Evolutionary conservation across 345 rosid species (phyloP).

Genomic region (Odontarrhena argentea): DNA sequence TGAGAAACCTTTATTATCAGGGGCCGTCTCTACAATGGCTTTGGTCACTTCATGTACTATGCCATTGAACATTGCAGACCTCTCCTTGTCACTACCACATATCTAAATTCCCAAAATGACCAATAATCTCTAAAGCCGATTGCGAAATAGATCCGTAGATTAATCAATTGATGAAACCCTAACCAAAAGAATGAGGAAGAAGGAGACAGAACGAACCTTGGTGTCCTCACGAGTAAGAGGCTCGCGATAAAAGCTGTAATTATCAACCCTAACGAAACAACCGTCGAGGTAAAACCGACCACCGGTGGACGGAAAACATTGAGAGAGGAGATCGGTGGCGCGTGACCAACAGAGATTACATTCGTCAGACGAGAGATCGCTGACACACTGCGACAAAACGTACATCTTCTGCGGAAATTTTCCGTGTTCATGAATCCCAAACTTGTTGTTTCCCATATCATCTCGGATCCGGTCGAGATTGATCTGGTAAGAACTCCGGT

Average conservation of each 20-base stretch:
- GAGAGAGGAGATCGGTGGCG: slow-evolving; percentile 39
- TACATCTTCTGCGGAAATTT: slow-evolving; percentile 44
- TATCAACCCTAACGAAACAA: slow-evolving; percentile 54
- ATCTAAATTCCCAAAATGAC: slow-evolving; percentile 35
- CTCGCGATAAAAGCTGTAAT: slow-evolving; percentile 49
- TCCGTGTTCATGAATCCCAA: slow-evolving; percentile 45
- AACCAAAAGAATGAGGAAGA: not conserved
- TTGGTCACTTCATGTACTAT: slow-evolving; percentile 38
- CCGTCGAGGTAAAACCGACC: slow-evolving; percentile 56
- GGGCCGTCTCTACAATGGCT: slow-evolving; percentile 36
- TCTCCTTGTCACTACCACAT: slow-evolving; percentile 38
- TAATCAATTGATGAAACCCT: not conserved
- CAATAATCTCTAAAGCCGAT: not conserved
- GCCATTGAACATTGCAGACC: slow-evolving; percentile 23
- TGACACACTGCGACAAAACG: slow-evolving; percentile 52
- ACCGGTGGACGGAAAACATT: slow-evolving; percentile 49
- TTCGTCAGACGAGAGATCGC: slow-evolving; percentile 46
- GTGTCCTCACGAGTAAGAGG: slow-evolving; percentile 35
- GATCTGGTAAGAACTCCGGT: slow-evolving; percentile 32
- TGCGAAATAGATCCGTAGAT: not conserved
- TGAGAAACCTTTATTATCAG: slow-evolving; percentile 40
- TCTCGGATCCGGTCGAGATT: slow-evolving; percentile 35
- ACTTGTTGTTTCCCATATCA: slow-evolving; percentile 41
- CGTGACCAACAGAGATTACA: slow-evolving; percentile 46
- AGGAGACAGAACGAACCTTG: slow-evolving; percentile 40